Evolutionary conservation across 192 early-diverging fungal genomes (phyloP), one percentile per base, ranked within the genome.

Genomic region (Rhizophagus clarus): DNA sequence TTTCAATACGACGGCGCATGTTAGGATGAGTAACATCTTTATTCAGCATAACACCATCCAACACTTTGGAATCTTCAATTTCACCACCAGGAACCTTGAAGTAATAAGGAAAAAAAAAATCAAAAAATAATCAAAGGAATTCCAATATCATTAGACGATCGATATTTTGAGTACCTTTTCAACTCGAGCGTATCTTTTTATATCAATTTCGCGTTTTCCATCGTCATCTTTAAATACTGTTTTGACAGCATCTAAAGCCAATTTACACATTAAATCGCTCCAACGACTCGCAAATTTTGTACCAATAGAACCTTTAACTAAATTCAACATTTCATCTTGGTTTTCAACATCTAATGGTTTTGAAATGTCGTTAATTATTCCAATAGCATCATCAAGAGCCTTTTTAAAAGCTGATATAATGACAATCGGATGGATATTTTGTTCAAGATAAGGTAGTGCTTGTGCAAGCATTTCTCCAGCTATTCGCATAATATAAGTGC

Each of bases 1-100:
- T 98, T 83, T 97, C 95, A 76, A 99, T 98, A 68, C 87, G 87
- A 71, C 98, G 92, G 81, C 97, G 93, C 95, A 95, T 95, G 86
- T 96, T 97, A 79, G 98, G 95, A 85, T 99, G 98, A 32, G 97
- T 98, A 22, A 99, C 96, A 87, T 99, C 98, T 91, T 99, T 99
- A 94, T 97, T 98, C 83, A 99, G 76, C 95, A 99, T 98, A 77
- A 99, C 89, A 76, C 98, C 98, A 82, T 98, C 95, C 84, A 99
- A 89, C 42, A 99, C 97, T 74, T 91, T 88, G 67, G 92, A 97
- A 72, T 98, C 93, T 79, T 98, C 97, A 80, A 99, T 97, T 88
- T 97, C 95, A 74, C 97, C 98, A 79, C 98, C 98, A 34, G 98
- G 98, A 79, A 99, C 92, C 92, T 94, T 78, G 72, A 42, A 47